A percentile compares a stretch with the other conserved stretches of the same genome.
phyloP scores from a whole-genome alignment of 2,329 filamentous ascomycete genomes.

The Ceratocystis lukuohia region DNA sequence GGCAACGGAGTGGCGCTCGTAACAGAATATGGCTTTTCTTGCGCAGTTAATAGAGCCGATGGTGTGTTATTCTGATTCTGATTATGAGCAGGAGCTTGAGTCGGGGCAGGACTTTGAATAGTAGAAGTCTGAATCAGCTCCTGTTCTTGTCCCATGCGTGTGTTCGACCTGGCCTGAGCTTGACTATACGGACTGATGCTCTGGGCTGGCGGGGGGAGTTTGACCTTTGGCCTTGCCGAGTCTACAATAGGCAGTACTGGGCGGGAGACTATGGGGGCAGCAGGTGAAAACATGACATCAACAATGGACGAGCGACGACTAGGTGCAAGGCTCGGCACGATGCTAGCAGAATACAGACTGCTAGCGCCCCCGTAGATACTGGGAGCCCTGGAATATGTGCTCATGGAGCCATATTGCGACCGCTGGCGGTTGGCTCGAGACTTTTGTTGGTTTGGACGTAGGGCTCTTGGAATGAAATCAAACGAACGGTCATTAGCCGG shows the following conservation, averaged over 20 bases:
- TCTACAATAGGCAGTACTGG: conserved; percentile 46
- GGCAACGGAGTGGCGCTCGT: neutral
- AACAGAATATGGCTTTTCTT: neutral
- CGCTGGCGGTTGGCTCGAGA: conserved; percentile 53
- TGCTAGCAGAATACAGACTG: conserved; percentile 72
- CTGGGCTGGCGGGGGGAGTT: conserved; percentile 52
- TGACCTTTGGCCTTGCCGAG: conserved; percentile 57
- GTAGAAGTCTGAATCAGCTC: neutral
- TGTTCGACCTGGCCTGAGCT: neutral
- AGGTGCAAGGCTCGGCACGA: conserved; percentile 74
- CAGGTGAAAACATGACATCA: conserved; percentile 60
- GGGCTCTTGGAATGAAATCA: conserved; percentile 89
- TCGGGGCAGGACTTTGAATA: neutral
- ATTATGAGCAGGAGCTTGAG: neutral
- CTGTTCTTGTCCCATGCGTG: neutral
- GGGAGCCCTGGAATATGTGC: conserved; percentile 61
- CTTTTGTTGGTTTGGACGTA: conserved; percentile 82
- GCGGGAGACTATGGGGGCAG: conserved; percentile 62
- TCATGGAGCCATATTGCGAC: conserved; percentile 54
- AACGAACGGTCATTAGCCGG: conserved; percentile 84
- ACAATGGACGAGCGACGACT: conserved; percentile 74
- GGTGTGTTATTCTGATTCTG: neutral
- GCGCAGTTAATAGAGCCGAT: neutral
- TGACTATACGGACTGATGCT: neutral
- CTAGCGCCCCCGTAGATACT: conserved; percentile 61